phyloP scores from a whole-genome alignment of 164 flowering plant species.

The Berberis vulgaris region DNA sequence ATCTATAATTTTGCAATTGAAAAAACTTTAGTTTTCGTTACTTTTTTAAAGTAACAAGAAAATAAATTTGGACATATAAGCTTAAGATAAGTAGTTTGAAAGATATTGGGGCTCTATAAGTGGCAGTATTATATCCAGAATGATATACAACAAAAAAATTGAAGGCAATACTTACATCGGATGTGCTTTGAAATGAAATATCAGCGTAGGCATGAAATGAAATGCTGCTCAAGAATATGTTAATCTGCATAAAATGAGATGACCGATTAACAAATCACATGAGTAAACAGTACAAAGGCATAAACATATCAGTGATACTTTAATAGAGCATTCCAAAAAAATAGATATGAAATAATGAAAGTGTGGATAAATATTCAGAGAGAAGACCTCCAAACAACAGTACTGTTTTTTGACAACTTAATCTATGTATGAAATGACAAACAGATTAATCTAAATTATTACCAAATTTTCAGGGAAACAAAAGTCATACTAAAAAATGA shows the following conservation, averaged over 20 bases:
- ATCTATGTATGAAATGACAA: too few relatives aligned
- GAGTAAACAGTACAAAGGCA: not conserved
- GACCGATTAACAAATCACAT: not conserved
- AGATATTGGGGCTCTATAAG: not conserved
- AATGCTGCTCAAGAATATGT: conserved; percentile 65
- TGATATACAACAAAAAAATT: not conserved
- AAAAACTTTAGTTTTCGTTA: too few relatives aligned
- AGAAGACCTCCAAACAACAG: too few relatives aligned
- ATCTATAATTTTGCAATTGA: too few relatives aligned
- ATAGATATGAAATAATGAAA: too few relatives aligned
- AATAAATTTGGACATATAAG: too few relatives aligned
- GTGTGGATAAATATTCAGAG: too few relatives aligned
- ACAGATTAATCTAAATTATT: too few relatives aligned
- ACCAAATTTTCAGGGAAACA: too few relatives aligned
- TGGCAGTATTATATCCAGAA: not conserved
- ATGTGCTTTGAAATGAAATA: conserved; percentile 48
- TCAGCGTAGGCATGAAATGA: conserved; percentile 79
- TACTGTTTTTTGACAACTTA: too few relatives aligned
- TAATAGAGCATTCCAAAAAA: not conserved
- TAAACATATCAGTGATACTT: not conserved
- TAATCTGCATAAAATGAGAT: conserved; percentile 46
- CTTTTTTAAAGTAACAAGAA: too few relatives aligned
- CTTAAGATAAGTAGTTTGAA: not conserved
- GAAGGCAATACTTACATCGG: conserved; percentile 58
- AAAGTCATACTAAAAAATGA: too few relatives aligned